Evolutionary conservation across 2,329 filamentous ascomycete genomes (phyloP), one percentile per base, ranked within the genome.

Genomic region (Fusarium oxysporum): DNA sequence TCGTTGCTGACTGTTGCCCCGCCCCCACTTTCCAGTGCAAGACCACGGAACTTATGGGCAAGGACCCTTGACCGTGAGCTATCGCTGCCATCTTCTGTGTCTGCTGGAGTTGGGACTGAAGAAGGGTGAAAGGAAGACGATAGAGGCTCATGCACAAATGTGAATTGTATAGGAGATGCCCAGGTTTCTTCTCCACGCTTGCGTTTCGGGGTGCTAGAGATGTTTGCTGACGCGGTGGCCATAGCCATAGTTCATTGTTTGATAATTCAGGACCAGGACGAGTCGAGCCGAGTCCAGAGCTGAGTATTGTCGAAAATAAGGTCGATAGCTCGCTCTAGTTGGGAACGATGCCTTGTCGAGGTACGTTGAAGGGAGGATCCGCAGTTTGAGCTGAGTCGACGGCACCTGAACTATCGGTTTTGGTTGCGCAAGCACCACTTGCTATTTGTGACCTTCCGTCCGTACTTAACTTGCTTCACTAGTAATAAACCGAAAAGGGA

Each of bases 61-160:
- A 58, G 55, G 44, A 90, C 86, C 60, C 80, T 85, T 45, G 85
- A 85, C 60, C 85, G 83, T n/a, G 88, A 87, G 70, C 88, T 90
- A 71, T 80, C 83, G 76, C 81, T 85, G 65, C 86, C 87, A 56
- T 87, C 86, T 35, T 86, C 84, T 44, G 79, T 68, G 33, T 68
- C 64, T 33, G 77, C 61, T 40, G 80, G 64, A 65, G 32, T 25
- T 58, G 32, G 19, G 25, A 33, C 23, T 50, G 78, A 68, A 65
- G 78, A 65, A 8, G 80, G 69, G 65, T 78, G 68, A 65, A 79
- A 64, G 8, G 79, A 64, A 7, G 62, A 69, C 23, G 66, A 58
- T 25, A 53, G 32, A 45, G 69, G 71, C 61, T 86, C 83, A 70
- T 88, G 87, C 62, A 86, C 83, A 73, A 89, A 89, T 3, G 85